Percentiles rank a stretch among this genome's conserved stretches.
Conservation (phyloP, 768 basidiomycete species). For the Scleroderma citrinum region DNA sequence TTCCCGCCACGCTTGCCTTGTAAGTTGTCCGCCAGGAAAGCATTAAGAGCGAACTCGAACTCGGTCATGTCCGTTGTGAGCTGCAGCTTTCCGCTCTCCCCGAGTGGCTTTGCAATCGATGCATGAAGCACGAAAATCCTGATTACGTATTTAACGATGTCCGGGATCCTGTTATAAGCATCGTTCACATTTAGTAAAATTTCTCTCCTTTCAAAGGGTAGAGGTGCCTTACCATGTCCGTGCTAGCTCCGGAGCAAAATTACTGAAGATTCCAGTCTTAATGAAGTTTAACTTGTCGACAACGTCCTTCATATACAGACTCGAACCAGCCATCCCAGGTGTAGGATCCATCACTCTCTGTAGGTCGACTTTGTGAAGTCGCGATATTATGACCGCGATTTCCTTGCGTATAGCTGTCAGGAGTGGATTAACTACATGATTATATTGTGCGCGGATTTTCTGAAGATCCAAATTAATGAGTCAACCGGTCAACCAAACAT, state of each 20-base stretch:
- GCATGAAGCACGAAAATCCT: constrained; percentile 87
- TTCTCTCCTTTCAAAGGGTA: neutral
- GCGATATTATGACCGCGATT: constrained; percentile 67
- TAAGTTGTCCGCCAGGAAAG: constrained; percentile 59
- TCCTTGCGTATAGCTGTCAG: constrained; percentile 73
- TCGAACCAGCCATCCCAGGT: constrained; percentile 46
- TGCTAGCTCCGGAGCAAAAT: constrained; percentile 68
- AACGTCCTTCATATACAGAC: constrained; percentile 88
- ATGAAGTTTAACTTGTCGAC: constrained; percentile 82
- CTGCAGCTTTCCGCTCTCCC: constrained; percentile 91
- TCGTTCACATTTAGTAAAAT: constrained; percentile 3
- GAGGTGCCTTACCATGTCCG: constrained; percentile 56
- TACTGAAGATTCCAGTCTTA: constrained; percentile 69
- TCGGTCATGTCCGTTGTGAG: constrained; percentile 95
- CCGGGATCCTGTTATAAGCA: constrained; percentile 41
- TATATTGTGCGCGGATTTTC: constrained; percentile 48
- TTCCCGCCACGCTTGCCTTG: constrained; percentile 57
- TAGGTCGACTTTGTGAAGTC: constrained; percentile 83
- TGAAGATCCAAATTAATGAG: constrained; percentile 22
- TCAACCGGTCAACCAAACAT: neutral
- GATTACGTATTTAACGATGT: constrained; percentile 74
- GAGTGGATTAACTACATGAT: constrained; percentile 56
- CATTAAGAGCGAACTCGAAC: constrained; percentile 85
- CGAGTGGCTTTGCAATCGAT: constrained; percentile 87
- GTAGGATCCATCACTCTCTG: constrained; percentile 63